phyloP scores from a whole-genome alignment of 2,329 filamentous ascomycete species.

The Arthrinium puccinioides region DNA sequence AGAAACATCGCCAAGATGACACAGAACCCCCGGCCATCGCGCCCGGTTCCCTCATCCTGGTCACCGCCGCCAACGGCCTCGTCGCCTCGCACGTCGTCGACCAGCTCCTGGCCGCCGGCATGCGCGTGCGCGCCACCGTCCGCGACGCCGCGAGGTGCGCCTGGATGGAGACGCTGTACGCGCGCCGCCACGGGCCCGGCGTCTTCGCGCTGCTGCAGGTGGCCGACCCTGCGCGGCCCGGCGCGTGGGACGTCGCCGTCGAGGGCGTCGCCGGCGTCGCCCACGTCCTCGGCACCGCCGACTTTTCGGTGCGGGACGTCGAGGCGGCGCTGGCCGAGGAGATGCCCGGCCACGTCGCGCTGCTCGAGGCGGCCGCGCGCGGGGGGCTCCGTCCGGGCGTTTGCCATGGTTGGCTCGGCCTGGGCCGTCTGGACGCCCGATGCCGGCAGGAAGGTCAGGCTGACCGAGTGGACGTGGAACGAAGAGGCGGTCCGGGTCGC shows the following conservation, averaged over 20 bases:
- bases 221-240: background rate
- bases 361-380: conserved; percentile 17
- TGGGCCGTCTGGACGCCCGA: conserved; percentile 25
- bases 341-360: conserved; percentile 7
- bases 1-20: too few relatives aligned
- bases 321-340: conserved; percentile 16
- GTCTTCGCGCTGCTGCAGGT: background rate
- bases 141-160: background rate
- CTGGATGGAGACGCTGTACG: conserved; percentile 1
- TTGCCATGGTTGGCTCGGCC: conserved; percentile 23
- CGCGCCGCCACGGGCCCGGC: background rate
- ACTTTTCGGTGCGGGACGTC: conserved; percentile 13
- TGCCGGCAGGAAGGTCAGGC: conserved; percentile 11
- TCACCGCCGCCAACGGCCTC: conserved; percentile 2
- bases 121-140: conserved; percentile 1
- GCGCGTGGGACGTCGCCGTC: background rate
- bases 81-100: conserved; percentile 1
- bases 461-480: conserved; percentile 22
- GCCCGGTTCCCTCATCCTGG: background rate
- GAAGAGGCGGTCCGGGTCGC: conserved; percentile 18
- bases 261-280: conserved; percentile 14
- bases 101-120: conserved; percentile 2
- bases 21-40: background rate
- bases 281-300: conserved; percentile 15
- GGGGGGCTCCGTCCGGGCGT: conserved; percentile 15